Base-by-base conservation (phyloP, 1,284 basidiomycete genomes). In the Microbotryum violaceum region DNA sequence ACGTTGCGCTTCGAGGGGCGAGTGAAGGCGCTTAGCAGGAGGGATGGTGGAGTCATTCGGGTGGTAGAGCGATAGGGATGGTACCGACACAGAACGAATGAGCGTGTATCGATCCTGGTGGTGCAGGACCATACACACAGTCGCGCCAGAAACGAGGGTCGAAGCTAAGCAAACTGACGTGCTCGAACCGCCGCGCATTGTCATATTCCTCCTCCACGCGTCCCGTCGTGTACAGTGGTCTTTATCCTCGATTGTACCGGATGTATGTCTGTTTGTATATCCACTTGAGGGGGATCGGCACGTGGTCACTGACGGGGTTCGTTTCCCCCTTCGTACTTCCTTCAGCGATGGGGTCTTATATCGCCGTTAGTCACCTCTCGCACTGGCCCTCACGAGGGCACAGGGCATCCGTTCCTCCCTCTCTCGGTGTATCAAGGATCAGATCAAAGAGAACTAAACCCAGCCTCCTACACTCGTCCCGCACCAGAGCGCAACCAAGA, bases 171-270 rank as follows among this genome's bases (percentile, higher is more conserved):
- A 49, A 46, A 51, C 45, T 42, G 60, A 49, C 50, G 46, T 25
- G 52, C 61, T 48, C 29, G 25, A 27, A 37, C 29, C 4, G 29
- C 18, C 16, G 44, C 20, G 18, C 31, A 20, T n/a, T 3, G 9
- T 2, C 14, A n/a, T 21, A 4, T 45, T 31, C 9, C 31, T 31
- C 31, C n/a, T 25, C 27, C 31, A 12, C 21, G 9, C 31, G 3
- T 29, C 37, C 4, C 21, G 53, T 9, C 16, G 18, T 54, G 45
- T 14, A 4, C 58, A 69, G 83, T 94, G 84, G 72, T 91, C 84
- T 80, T 79, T 78, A 84, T 94, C 29, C 88, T 93, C 74, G 91
- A 94, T 76, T 92, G 89, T 75, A 94, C 91, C 3, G 91, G 91
- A 18, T 77, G 64, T 27, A 6, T 6, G 27, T 27, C 27, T 27